These are phyloP conservation scores for Lichtheimia ornata DNA, from an alignment of 371 early-diverging fungal species.

Conservation along the genomic window DNA sequence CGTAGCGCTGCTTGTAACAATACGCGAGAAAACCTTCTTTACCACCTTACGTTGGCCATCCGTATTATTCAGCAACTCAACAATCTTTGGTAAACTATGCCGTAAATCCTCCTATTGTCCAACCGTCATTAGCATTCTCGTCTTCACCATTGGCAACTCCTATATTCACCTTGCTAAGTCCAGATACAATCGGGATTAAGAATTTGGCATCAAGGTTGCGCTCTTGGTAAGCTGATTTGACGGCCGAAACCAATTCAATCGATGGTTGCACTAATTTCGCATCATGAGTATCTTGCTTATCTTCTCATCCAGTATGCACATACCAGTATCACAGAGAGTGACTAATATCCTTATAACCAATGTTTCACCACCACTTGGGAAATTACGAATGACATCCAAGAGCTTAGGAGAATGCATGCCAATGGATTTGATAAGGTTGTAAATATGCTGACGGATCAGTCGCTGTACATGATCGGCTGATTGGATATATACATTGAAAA, in stretches of 20 bases:
- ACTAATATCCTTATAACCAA: slow-evolving; percentile 72
- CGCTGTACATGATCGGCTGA: slow-evolving; percentile 57
- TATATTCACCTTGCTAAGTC: slow-evolving; percentile 59
- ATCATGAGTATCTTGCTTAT: too few species aligned
- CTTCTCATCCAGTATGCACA: slow-evolving; percentile 1
- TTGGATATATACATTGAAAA: slow-evolving; percentile 59
- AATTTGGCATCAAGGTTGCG: slow-evolving; percentile 68
- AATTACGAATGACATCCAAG: slow-evolving; percentile 60
- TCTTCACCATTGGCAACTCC: too few species aligned
- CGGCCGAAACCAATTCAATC: slow-evolving; percentile 62
- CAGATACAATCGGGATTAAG: slow-evolving; percentile 66
- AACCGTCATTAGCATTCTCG: neutral
- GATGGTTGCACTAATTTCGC: slow-evolving; percentile 48
- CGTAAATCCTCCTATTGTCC: slow-evolving; percentile 52
- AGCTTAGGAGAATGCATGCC: slow-evolving; percentile 66
- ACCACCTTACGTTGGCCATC: slow-evolving; percentile 60
- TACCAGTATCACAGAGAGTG: slow-evolving; percentile 74
- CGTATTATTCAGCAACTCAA: slow-evolving; percentile 65
- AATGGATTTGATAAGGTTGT: slow-evolving; percentile 75
- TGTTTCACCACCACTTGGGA: slow-evolving; percentile 76
- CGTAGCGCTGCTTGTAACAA: slow-evolving; percentile 41
- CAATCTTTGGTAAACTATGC: slow-evolving; percentile 58
- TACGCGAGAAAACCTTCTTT: slow-evolving; percentile 58
- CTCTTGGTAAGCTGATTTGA: slow-evolving; percentile 53
- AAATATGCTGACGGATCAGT: slow-evolving; percentile 65